These are phyloP conservation scores for Rhododendron ferrugineum DNA, from an alignment of 148 eudicot genomes.

Conservation along the genomic window DNA sequence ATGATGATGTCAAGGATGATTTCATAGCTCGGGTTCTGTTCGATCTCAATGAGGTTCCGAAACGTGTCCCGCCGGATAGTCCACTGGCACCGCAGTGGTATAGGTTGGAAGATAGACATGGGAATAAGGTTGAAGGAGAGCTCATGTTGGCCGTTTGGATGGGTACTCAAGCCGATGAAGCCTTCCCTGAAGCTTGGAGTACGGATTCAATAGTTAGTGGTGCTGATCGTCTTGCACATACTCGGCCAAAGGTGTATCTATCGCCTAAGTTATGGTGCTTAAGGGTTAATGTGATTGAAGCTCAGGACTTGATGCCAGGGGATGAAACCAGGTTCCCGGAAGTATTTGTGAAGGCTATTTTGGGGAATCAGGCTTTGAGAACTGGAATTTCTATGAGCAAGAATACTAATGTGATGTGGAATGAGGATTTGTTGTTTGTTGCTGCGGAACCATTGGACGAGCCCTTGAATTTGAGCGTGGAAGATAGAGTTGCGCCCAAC, in stretches of 20 bases:
- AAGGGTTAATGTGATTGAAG: conserved; percentile 37
- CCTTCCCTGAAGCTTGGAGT: conserved; percentile 37
- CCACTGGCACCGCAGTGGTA: conserved; percentile 42
- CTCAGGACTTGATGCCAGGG: conserved; percentile 30
- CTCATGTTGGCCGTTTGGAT: conserved; percentile 41
- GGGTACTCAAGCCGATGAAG: conserved; percentile 42
- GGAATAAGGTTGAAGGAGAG: conserved; percentile 20
- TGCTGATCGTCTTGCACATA: conserved; percentile 25
- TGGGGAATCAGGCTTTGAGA: conserved; percentile 25
- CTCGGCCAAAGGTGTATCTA: conserved; percentile 34
- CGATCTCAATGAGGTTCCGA: conserved; percentile 33
- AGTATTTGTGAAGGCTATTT: conserved; percentile 26
- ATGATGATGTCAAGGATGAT: conserved; percentile 31
- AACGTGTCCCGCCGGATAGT: conserved; percentile 37
- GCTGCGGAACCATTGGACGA: conserved; percentile 41
- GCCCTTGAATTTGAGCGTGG: conserved; percentile 27
- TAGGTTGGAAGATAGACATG: conserved; percentile 26
- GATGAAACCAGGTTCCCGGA: conserved; percentile 26
- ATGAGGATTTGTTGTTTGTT: conserved; percentile 39
- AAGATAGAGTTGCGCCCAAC: conserved; percentile 26
- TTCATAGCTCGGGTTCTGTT: conserved; percentile 25
- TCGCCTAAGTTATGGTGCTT: conserved; percentile 43
- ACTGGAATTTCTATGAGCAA: conserved; percentile 18
- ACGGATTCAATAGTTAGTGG: conserved; percentile 25
- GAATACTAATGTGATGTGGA: conserved; percentile 31